Conservation (phyloP, 345 rosid species). For the Brassica cretica region DNA sequence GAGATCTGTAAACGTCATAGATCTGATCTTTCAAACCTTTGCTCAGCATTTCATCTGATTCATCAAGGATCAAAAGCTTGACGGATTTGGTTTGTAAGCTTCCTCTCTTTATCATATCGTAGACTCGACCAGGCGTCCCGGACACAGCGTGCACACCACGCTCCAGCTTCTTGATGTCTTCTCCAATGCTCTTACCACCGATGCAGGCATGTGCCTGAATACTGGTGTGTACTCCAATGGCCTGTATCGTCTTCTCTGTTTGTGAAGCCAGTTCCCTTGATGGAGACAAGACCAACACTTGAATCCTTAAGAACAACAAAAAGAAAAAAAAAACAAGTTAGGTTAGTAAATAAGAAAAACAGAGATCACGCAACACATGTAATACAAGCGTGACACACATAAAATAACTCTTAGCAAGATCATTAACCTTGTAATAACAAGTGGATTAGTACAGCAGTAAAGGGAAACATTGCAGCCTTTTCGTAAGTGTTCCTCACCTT, state of each 20-base stretch:
- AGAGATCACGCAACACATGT: neutral
- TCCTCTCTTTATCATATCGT: conserved; percentile 97
- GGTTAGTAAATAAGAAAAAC: neutral
- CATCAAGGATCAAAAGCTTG: conserved; percentile 57
- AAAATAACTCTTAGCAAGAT: neutral
- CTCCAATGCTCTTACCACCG: conserved; percentile 96
- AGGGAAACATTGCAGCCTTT: neutral
- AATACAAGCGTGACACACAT: neutral
- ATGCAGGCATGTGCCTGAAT: conserved; percentile 87
- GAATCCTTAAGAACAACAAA: conserved; percentile 54
- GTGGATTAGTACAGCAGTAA: neutral
- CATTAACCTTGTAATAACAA: neutral
- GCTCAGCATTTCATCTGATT: conserved; percentile 97
- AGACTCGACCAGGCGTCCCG: conserved; percentile 95
- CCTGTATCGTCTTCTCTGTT: conserved; percentile 80
- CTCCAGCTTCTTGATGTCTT: conserved; percentile 78
- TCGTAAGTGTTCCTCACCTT: neutral
- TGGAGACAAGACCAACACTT: conserved; percentile 87
- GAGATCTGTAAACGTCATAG: conserved; percentile 85
- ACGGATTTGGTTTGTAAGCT: conserved; percentile 79
- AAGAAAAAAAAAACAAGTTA: neutral
- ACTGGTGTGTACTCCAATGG: conserved; percentile 70
- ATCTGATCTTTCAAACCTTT: conserved; percentile 98
- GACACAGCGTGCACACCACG: conserved; percentile 66
- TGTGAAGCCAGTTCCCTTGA: conserved; percentile 94